Evolutionary conservation across 129 eudicot genomes (phyloP), one percentile per base, ranked within the genome.

Genomic region (Solidago caesia): DNA sequence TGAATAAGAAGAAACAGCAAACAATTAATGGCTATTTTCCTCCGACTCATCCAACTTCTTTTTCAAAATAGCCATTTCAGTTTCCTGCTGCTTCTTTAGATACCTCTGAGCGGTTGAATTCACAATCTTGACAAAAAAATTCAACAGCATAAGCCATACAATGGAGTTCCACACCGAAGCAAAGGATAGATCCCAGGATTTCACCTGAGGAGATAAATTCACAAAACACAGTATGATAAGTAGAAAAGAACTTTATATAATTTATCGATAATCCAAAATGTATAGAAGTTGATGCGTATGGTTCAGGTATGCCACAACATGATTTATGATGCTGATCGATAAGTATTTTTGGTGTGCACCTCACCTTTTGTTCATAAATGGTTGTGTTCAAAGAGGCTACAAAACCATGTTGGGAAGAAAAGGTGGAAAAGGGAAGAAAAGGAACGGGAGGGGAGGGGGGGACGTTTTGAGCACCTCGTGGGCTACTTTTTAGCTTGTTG

Each of bases 91-190:
- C 60, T 87, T 89, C 81, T 89, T 91, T 1, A 84, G 89, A 68
- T 85, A 84, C 68, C 86, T 73, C 76, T 91, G 96, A 58, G 99
- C 96, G 7, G 97, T 95, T 53, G 95, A 63, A 25, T 84, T 89
- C 79, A 95, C 95, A 56, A 95, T 95, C 94, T 89, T 84, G 7
- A 85, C 80, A 49, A 95, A 89, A 74, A 95, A 95, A 81, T 89
- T 87, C 79, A 89, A 44, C 58, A 95, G 84, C 95, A 91, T 88
- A 8, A 95, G 66, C 94, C 90, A 89, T 4, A 95, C 97, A 13
- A 91, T 84, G 2, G 94, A 75, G 63, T 95, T 95, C 99, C 99
- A 95, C 8, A 91, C 76, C 7, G 91, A 71, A 25, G 96, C 83
- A 42, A 89, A 79, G 0, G 99, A 95, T 48, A 95, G 79, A 68